phyloP scores from a whole-genome alignment of 2,329 filamentous ascomycete genomes.

The Venturia oleaginea region DNA sequence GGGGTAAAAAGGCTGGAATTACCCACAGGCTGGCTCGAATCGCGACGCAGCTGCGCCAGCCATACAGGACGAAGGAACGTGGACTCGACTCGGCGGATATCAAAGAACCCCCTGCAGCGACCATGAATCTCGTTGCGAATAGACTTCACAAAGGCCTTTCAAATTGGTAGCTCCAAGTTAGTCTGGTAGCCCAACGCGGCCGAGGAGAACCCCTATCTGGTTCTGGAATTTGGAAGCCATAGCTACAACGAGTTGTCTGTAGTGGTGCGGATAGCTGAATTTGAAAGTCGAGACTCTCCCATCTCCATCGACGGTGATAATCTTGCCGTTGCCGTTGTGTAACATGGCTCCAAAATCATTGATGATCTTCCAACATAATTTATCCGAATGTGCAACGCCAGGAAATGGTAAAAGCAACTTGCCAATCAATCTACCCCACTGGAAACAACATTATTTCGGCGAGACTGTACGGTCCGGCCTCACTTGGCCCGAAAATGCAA shows the following conservation, averaged over 20 bases:
- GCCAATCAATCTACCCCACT: not conserved
- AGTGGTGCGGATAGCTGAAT: too few species aligned
- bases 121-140: not conserved
- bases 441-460: too few species aligned
- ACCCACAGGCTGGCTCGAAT: too few species aligned
- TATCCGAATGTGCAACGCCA: too few species aligned
- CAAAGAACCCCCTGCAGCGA: not conserved
- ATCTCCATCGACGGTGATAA: too few species aligned
- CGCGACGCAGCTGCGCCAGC: not conserved
- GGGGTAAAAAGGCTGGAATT: not conserved
- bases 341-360: too few species aligned
- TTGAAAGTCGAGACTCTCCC: too few species aligned
- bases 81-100: not conserved
- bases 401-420: not conserved
- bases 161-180: not conserved
- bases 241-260: not conserved
- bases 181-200: not conserved
- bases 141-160: not conserved
- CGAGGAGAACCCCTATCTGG: not conserved
- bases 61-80: not conserved
- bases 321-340: too few species aligned
- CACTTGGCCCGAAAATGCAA: too few species aligned
- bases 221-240: not conserved
- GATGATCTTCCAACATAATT: too few species aligned
- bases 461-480: too few species aligned